Conservation (phyloP, 2,329 filamentous ascomycete species). For the Simplicillium sp. region DNA sequence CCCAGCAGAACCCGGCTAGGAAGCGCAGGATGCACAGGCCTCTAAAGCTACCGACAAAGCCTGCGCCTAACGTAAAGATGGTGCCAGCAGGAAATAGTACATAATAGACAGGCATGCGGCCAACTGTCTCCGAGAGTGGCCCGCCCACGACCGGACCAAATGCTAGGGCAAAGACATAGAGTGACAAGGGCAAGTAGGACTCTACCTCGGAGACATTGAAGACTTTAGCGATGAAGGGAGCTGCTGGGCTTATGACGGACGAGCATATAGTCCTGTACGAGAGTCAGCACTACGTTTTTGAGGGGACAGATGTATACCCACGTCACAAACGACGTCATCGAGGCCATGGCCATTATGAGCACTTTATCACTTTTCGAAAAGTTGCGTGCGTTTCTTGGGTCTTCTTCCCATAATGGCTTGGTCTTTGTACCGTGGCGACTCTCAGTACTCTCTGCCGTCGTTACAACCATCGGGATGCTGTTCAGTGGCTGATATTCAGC, state of each 20-base stretch:
- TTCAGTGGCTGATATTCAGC: too few species aligned
- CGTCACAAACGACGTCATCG: too few species aligned
- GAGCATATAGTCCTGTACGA: too few species aligned
- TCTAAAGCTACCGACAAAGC: constrained; percentile 38
- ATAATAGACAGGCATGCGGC: constrained; percentile 42
- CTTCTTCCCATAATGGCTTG: too few species aligned
- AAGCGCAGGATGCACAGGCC: constrained; percentile 44
- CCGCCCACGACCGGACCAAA: constrained; percentile 50
- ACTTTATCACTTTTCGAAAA: too few species aligned
- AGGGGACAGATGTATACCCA: too few species aligned
- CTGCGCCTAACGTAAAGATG: constrained; percentile 46
- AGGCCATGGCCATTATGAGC: too few species aligned
- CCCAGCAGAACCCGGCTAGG: constrained; percentile 41
- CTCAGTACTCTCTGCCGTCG: too few species aligned
- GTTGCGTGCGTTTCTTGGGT: too few species aligned
- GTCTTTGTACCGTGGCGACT: too few species aligned
- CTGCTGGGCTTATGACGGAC: constrained; percentile 41
- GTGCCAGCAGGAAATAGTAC: constrained; percentile 33
- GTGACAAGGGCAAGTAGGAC: constrained; percentile 45
- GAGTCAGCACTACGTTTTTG: too few species aligned
- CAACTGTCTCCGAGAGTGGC: constrained; percentile 47
- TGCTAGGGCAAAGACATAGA: constrained; percentile 51
- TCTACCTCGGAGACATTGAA: constrained; percentile 45
- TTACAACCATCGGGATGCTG: too few species aligned
- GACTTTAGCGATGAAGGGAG: constrained; percentile 33